phyloP scores from a whole-genome alignment of 768 basidiomycete genomes.

The Amanita muscaria region DNA sequence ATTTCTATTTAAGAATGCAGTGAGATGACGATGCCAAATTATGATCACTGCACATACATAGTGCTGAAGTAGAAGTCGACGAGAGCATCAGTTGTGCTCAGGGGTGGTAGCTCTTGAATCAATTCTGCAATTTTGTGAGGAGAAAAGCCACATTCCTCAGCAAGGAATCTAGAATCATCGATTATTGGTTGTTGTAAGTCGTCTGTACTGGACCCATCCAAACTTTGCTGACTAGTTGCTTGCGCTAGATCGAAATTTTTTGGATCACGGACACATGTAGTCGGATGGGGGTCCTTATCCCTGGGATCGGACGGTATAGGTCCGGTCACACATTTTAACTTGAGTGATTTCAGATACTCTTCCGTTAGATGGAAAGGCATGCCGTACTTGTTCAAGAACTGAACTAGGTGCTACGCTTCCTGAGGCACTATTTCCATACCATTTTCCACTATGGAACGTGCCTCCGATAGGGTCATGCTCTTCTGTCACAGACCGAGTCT shows the following conservation, averaged over 20 bases:
- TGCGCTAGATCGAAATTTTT: slow-evolving; percentile 12
- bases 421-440: slow-evolving; percentile 78
- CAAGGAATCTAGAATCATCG: slow-evolving; percentile 76
- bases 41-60: slow-evolving; percentile 39
- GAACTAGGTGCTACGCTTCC: slow-evolving; percentile 77
- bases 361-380: neutral
- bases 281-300: neutral
- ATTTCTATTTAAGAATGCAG: slow-evolving; percentile 44
- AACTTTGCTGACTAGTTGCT: slow-evolving; percentile 17
- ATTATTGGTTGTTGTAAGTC: slow-evolving; percentile 51
- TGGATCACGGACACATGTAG: neutral
- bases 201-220: slow-evolving; percentile 15
- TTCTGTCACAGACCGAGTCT: slow-evolving; percentile 61
- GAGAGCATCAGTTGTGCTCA: slow-evolving; percentile 63
- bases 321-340: slow-evolving; percentile 50
- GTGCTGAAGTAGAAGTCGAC: slow-evolving; percentile 75
- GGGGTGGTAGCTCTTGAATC: slow-evolving; percentile 79
- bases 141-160: slow-evolving; percentile 88
- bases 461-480: slow-evolving; percentile 72
- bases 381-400: slow-evolving; percentile 66
- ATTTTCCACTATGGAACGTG: slow-evolving; percentile 74
- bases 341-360: slow-evolving; percentile 6
- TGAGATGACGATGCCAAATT: neutral
- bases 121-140: slow-evolving; percentile 88
- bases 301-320: slow-evolving; percentile 19